These are phyloP conservation scores for Dothistroma pini DNA, from an alignment of 2,329 filamentous ascomycete genomes.

Conservation along the genomic window DNA sequence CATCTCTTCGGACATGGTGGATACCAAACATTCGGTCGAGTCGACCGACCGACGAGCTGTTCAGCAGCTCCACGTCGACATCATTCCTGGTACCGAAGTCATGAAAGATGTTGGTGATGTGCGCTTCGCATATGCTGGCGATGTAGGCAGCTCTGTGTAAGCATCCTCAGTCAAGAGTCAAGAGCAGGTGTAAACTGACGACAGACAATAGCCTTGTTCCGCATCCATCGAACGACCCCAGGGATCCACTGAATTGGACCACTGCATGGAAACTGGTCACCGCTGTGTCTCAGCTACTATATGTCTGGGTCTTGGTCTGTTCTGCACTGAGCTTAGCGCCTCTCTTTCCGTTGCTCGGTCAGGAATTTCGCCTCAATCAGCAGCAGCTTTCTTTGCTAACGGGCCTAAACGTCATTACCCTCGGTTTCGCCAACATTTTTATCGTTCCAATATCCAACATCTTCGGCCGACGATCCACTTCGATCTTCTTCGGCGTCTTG, in stretches of 20 bases:
- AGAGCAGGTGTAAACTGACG: background rate
- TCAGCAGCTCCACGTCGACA: constrained; percentile 27
- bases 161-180: background rate
- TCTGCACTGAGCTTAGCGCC: constrained; percentile 43
- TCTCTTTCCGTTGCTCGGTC: constrained; percentile 42
- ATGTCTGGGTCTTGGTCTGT: constrained; percentile 43
- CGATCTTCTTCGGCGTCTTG: constrained; percentile 40
- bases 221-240: constrained; percentile 25
- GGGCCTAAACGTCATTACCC: constrained; percentile 43
- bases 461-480: constrained; percentile 41
- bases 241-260: constrained; percentile 31
- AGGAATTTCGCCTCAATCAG: constrained; percentile 41
- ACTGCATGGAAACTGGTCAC: constrained; percentile 33
- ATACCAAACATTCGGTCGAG: constrained; percentile 3
- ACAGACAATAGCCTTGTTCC: constrained; percentile 25
- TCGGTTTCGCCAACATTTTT: constrained; percentile 45
- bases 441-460: constrained; percentile 45
- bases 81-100: constrained; percentile 32
- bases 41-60: constrained; percentile 17
- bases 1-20: constrained; percentile 5
- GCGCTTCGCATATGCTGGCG: constrained; percentile 29
- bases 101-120: constrained; percentile 30
- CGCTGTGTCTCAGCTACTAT: constrained; percentile 39
- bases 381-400: constrained; percentile 42
- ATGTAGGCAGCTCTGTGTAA: constrained; percentile 28